These are phyloP conservation scores for Aethionema arabicum DNA, from an alignment of 345 rosid genomes.

Conservation along the genomic window DNA sequence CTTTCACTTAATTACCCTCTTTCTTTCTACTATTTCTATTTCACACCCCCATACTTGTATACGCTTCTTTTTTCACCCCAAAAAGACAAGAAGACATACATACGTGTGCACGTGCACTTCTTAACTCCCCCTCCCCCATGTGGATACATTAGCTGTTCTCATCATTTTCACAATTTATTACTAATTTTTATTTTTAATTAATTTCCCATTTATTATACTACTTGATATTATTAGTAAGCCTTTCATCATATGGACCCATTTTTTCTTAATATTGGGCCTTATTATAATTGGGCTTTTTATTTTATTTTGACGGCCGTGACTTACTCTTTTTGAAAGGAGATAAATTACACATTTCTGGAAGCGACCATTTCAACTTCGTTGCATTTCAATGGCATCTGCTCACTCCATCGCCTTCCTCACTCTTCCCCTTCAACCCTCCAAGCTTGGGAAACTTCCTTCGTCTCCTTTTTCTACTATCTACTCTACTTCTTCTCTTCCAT, in stretches of 20 bases:
- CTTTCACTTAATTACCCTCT: neutral
- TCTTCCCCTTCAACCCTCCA: constrained; percentile 43
- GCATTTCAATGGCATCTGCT: constrained; percentile 57
- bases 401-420: constrained; percentile 53
- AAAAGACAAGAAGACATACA: constrained; percentile 18
- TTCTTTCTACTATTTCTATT: neutral
- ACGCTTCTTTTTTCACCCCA: neutral
- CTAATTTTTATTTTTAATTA: too few relatives aligned
- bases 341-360: constrained; percentile 25
- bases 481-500: constrained; percentile 31
- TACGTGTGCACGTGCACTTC: constrained; percentile 30
- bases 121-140: constrained; percentile 20
- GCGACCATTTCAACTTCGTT: neutral
- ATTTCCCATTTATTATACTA: too few relatives aligned
- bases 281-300: too few relatives aligned
- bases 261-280: neutral
- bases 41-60: neutral
- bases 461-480: constrained; percentile 35
- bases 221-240: too few relatives aligned
- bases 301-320: too few relatives aligned
- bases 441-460: constrained; percentile 25
- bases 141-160: constrained; percentile 18
- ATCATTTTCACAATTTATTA: neutral
- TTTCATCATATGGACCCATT: too few relatives aligned
- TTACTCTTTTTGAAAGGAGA: too few relatives aligned